Conservation (phyloP, 208 protist species). For the Novymonas esmeraldas region DNA sequence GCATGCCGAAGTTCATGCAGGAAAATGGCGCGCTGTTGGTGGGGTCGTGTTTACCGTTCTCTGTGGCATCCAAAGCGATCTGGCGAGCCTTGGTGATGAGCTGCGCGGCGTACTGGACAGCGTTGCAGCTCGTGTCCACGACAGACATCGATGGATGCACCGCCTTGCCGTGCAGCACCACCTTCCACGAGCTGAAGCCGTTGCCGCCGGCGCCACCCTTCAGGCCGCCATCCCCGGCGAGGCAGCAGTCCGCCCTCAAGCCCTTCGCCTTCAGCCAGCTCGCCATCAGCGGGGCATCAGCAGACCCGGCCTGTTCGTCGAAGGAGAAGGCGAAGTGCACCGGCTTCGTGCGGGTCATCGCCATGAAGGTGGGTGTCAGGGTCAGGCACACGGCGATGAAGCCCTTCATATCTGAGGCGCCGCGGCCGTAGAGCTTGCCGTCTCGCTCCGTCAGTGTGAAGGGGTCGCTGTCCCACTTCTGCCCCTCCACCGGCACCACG, state of each 20-base stretch:
- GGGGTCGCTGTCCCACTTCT: constrained; percentile 62
- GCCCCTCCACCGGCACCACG: constrained; percentile 57
- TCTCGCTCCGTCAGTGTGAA: constrained; percentile 57
- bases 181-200: constrained; percentile 25
- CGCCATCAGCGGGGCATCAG: constrained; percentile 37
- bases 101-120: constrained; percentile 41
- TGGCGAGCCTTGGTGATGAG: constrained; percentile 43
- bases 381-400: constrained; percentile 58
- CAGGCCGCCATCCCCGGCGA: constrained; percentile 34
- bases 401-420: constrained; percentile 63
- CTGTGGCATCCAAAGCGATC: constrained; percentile 31
- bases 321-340: constrained; percentile 62
- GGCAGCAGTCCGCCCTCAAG: constrained; percentile 48
- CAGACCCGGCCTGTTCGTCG: constrained; percentile 52
- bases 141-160: constrained; percentile 53
- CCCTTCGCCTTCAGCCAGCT: constrained; percentile 35
- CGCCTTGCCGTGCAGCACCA: constrained; percentile 48
- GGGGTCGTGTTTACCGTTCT: constrained; percentile 23
- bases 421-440: constrained; percentile 61
- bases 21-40: constrained; percentile 33
- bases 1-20: constrained; percentile 32
- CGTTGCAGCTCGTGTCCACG: constrained; percentile 46
- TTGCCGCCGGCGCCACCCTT: constrained; percentile 40
- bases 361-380: constrained; percentile 36
- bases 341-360: constrained; percentile 50